Conservation (phyloP, 495 filamentous ascomycete species). For the Arthonia radiata region DNA sequence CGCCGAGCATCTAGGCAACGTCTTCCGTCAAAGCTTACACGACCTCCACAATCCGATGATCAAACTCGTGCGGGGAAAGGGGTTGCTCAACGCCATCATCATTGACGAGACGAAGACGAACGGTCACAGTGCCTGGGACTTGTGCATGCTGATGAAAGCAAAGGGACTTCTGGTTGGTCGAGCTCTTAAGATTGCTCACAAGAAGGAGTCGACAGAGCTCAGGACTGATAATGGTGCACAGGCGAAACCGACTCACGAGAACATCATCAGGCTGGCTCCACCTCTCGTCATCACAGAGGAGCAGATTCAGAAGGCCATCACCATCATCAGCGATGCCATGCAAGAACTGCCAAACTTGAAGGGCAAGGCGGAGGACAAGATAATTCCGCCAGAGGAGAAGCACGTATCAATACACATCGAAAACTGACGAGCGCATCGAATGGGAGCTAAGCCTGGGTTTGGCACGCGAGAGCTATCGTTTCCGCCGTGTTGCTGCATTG, state of each 20-base stretch:
- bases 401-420: too few species aligned
- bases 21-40: constrained; percentile 59
- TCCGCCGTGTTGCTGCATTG: too few species aligned
- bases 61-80: constrained; percentile 68
- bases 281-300: constrained; percentile 32
- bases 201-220: constrained; percentile 4
- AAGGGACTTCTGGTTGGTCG: constrained; percentile 71
- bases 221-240: constrained; percentile 16
- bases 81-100: constrained; percentile 83
- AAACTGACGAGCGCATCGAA: too few species aligned
- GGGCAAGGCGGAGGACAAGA: too few species aligned
- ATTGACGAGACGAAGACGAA: constrained; percentile 76
- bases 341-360: constrained; percentile 24
- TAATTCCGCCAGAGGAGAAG: too few species aligned
- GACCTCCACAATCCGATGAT: constrained; percentile 57
- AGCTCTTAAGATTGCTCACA: constrained; percentile 20
- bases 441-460: too few species aligned
- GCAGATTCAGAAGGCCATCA: constrained; percentile 22
- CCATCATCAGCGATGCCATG: constrained; percentile 24
- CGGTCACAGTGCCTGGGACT: constrained; percentile 84
- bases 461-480: too few species aligned
- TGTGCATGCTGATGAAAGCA: constrained; percentile 85
- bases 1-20: constrained; percentile 51
- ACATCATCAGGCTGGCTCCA: constrained; percentile 51
- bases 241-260: constrained; percentile 96